A percentile compares a stretch with the other conserved stretches of the same genome.
Conservation (phyloP, 2,329 filamentous ascomycete genomes). For the Aspergillus ochraceus region DNA sequence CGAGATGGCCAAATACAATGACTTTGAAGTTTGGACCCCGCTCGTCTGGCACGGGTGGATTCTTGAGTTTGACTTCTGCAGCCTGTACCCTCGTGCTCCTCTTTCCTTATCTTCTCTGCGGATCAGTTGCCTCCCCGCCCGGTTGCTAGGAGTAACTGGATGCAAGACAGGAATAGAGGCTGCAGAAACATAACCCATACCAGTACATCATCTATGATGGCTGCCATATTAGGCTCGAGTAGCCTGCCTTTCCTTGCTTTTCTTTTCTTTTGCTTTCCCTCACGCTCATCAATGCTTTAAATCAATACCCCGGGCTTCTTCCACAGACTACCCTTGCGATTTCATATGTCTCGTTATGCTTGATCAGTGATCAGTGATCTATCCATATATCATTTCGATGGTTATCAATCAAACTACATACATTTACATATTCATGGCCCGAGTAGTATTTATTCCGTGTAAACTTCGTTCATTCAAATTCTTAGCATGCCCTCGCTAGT, state of each 20-base stretch:
- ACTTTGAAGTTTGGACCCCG: background rate
- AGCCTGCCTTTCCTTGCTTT: background rate
- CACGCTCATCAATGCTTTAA: background rate
- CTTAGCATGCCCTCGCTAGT: too few relatives aligned
- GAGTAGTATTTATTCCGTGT: too few relatives aligned
- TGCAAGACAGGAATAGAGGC: background rate
- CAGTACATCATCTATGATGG: background rate
- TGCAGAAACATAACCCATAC: background rate
- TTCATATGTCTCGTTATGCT: background rate
- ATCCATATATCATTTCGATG: background rate
- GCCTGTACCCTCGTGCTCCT: background rate
- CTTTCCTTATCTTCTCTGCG: background rate
- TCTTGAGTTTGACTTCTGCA: background rate
- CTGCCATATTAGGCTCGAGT: background rate
- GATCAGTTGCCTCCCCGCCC: too few relatives aligned
- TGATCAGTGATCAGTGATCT: background rate
- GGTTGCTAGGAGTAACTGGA: background rate
- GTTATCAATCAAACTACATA: background rate
- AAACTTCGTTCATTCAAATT: too few relatives aligned
- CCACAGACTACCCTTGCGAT: background rate
- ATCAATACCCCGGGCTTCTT: background rate
- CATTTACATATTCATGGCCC: background rate
- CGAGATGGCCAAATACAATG: too few relatives aligned
- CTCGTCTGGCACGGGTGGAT: background rate
- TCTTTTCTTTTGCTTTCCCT: background rate